phyloP scores from a whole-genome alignment of 1,284 basidiomycete species.

The Schizophyllum commune region DNA sequence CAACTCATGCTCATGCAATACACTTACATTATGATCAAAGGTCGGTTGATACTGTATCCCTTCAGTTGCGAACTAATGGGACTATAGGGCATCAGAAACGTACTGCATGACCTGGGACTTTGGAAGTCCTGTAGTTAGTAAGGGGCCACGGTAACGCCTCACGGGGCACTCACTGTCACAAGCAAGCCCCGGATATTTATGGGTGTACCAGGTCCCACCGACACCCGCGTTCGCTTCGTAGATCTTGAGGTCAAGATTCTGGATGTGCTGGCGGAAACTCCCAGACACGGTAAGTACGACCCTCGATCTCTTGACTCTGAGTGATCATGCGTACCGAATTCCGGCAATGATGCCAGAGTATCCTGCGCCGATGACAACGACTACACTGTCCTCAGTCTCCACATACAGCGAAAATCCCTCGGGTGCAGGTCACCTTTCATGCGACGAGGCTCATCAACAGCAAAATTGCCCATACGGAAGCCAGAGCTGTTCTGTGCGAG shows the following conservation, averaged over 20 bases:
- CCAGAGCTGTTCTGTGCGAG: too few relatives aligned
- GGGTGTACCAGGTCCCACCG: slow-evolving; percentile 50
- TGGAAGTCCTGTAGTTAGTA: too few relatives aligned
- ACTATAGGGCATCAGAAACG: neutral
- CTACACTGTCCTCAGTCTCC: slow-evolving; percentile 8
- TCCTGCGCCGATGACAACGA: slow-evolving; percentile 46
- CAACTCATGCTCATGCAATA: neutral
- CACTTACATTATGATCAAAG: slow-evolving; percentile 43
- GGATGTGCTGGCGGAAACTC: slow-evolving; percentile 44
- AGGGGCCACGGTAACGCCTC: too few relatives aligned
- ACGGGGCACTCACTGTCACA: slow-evolving; percentile 12
- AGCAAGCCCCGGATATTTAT: slow-evolving; percentile 26
- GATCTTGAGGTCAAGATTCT: slow-evolving; percentile 46
- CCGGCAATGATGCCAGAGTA: slow-evolving; percentile 48
- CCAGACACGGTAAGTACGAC: neutral
- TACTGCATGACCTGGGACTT: neutral
- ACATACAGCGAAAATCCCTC: neutral
- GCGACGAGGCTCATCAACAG: slow-evolving; percentile 40
- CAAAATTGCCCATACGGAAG: slow-evolving; percentile 23
- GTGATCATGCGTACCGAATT: slow-evolving; percentile 30
- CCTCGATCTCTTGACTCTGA: neutral
- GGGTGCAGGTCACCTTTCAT: slow-evolving; percentile 21
- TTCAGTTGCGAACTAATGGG: neutral
- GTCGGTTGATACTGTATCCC: slow-evolving; percentile 41
- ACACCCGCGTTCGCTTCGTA: slow-evolving; percentile 53